Conservation (phyloP, 169 alveolate genomes). For the Cyclospora cayetanensis region DNA sequence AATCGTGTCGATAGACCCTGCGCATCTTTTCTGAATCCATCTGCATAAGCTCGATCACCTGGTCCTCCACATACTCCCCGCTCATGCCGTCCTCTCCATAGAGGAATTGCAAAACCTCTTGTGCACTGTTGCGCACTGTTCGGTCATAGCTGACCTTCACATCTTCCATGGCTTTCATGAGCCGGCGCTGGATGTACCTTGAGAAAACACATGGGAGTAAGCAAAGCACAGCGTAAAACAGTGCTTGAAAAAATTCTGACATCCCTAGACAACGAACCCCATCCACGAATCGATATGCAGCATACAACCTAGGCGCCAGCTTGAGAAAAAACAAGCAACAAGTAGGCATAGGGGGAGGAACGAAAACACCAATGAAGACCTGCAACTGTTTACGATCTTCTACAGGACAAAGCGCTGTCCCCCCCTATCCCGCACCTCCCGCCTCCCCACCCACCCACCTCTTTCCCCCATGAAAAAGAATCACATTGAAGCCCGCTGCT, state of each 20-base stretch:
- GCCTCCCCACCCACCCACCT: no score
- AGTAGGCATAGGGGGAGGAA: background rate
- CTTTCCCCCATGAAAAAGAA: no score
- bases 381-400: no score
- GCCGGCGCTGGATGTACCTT: slow-evolving; percentile 97
- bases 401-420: no score
- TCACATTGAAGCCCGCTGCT: no score
- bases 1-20: slow-evolving; percentile 81
- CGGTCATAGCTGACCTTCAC: slow-evolving; percentile 99
- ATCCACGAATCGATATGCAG: background rate
- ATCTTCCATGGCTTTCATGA: slow-evolving; percentile 99
- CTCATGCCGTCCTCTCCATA: slow-evolving; percentile 99
- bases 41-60: slow-evolving; percentile 91
- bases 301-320: background rate
- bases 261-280: background rate
- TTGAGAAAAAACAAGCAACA: background rate
- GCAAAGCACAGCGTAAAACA: background rate
- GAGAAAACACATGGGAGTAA: background rate
- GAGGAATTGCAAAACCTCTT: slow-evolving; percentile 97
- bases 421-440: no score
- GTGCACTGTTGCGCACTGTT: slow-evolving; percentile 96
- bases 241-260: background rate
- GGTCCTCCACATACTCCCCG: slow-evolving; percentile 99
- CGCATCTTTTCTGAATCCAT: slow-evolving; percentile 90
- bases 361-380: no score